A percentile compares a stretch with the other conserved stretches of the same genome.
Evolutionary conservation across 1,139 yeast species (phyloP).

Genomic region (Candida sanyaensis): DNA sequence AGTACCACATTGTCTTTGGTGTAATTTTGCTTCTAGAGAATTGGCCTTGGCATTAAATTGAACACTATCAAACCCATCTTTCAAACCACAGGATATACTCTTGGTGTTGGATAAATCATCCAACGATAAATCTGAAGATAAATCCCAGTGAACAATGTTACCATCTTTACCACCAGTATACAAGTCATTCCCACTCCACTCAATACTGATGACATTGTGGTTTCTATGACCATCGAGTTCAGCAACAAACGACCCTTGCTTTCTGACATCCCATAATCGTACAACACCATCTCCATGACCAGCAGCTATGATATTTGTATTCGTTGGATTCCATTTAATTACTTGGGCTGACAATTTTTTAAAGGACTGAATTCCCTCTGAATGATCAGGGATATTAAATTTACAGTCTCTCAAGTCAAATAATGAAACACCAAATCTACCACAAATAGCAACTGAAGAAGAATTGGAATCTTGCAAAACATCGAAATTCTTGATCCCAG

Average conservation of each 20-base stretch:
- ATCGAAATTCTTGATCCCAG: constrained; percentile 57
- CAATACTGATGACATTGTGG: constrained; percentile 48
- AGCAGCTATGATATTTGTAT: constrained; percentile 66
- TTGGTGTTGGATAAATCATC: constrained; percentile 27
- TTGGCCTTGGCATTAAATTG: constrained; percentile 35
- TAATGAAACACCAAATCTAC: constrained; percentile 69
- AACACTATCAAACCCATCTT: constrained; percentile 49
- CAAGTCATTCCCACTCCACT: constrained; percentile 63
- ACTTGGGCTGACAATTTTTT: constrained; percentile 30
- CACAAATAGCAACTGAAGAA: constrained; percentile 56
- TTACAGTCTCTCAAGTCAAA: constrained; percentile 59
- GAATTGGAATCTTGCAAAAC: constrained; percentile 38
- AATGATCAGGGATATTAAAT: constrained; percentile 33
- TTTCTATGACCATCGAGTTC: constrained; percentile 59
- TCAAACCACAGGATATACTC: constrained; percentile 36
- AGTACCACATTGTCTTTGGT: constrained; percentile 63
- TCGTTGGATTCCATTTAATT: constrained; percentile 64
- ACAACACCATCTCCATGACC: constrained; percentile 62
- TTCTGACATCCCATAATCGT: constrained; percentile 76
- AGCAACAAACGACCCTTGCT: constrained; percentile 50
- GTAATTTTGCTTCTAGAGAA: constrained; percentile 28
- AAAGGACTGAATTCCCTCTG: constrained; percentile 13
- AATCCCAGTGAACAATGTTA: constrained; percentile 72
- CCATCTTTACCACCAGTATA: constrained; percentile 75
- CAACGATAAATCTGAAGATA: constrained; percentile 29